Base-by-base conservation (phyloP, 169 alveolate genomes). In the Toxoplasma gondii region DNA sequence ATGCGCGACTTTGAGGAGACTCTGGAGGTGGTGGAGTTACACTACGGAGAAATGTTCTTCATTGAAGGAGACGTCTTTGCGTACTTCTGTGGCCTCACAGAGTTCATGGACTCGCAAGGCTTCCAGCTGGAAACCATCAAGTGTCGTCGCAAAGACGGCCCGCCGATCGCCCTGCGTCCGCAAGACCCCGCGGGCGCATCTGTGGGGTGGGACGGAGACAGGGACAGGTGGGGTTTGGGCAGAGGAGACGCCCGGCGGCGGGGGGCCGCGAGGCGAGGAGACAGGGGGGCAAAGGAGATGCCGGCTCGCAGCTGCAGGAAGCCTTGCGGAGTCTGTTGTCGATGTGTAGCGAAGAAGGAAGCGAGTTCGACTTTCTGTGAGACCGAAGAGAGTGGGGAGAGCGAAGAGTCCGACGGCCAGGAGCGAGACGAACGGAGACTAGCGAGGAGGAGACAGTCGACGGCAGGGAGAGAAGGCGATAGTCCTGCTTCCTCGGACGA, bases 1-100 rank as follows among this genome's bases (percentile, higher is more conserved):
- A 80, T 96, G 41, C 81, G 81, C 64, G 96, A 96, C 78, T 96
- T 95, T 92, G 64, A 92, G 39, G 96, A 91, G 39, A 94, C 97
- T 24, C 58, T 96, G 70, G 93, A 94, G 84, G 74, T 88, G 49
- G 91, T 96, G 34, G 97, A 96, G 81, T 83, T 96, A 41, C 64
- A 93, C 22, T 96, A 95, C 69, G 96, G 93, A 22, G 95, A 94
- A 54, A 86, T 80, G 44, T 92, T 94, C 69, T 70, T 74, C 67
- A 93, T 96, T 17, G 93, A 96, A 7, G 95, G 95, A 0, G 88
- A 94, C 92, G 96, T 97, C 80, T 95, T 86, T 81, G 94, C 93
- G 39, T 95, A 95, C 84, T 94, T 95, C 83, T 88, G 95, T 44
- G 94, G 94, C 41, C 81, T 96, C 67, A 94, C 96, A 16, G 88